Conservation (phyloP, 1,139 yeast genomes). For the Tardiomyces digboiensis region DNA sequence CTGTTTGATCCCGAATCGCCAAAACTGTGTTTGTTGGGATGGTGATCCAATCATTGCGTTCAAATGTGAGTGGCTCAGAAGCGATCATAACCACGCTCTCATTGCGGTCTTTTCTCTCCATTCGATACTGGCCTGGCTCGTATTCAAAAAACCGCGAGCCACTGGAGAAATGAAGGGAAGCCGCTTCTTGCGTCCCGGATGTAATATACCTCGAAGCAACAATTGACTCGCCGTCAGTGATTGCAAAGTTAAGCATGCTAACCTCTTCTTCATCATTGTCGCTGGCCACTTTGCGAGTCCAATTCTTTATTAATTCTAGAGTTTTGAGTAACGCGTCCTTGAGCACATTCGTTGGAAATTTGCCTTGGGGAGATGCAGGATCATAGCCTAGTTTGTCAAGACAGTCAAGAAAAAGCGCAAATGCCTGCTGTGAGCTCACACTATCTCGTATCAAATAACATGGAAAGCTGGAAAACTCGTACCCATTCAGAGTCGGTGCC, state of each 20-base stretch:
- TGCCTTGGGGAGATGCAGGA: conserved; percentile 39
- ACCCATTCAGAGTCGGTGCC: conserved; percentile 88
- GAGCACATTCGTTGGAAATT: conserved; percentile 48
- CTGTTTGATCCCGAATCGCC: conserved; percentile 81
- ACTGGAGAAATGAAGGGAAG: conserved; percentile 88
- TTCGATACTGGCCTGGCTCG: conserved; percentile 73
- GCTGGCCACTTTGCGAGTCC: conserved; percentile 46
- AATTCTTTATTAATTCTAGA: conserved; percentile 60
- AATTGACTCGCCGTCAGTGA: conserved; percentile 86
- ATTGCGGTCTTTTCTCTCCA: conserved; percentile 88
- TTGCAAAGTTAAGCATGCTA: conserved; percentile 83
- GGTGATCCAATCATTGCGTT: conserved; percentile 95
- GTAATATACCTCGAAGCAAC: conserved; percentile 86
- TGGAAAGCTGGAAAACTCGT: background rate
- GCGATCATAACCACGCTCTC: conserved; percentile 97
- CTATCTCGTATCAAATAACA: background rate
- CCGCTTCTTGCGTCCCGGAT: conserved; percentile 88
- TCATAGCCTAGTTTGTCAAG: conserved; percentile 67
- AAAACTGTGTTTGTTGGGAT: conserved; percentile 87
- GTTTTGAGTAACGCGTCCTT: conserved; percentile 66
- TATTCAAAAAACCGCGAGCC: conserved; percentile 89
- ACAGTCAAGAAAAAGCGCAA: conserved; percentile 79
- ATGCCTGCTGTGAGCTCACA: conserved; percentile 32
- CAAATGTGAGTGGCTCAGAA: conserved; percentile 92
- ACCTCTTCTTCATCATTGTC: conserved; percentile 46